Evolutionary conservation across 1,139 yeast species (phyloP), one percentile per base, ranked within the genome.

Genomic region (Komagataea norvegica): DNA sequence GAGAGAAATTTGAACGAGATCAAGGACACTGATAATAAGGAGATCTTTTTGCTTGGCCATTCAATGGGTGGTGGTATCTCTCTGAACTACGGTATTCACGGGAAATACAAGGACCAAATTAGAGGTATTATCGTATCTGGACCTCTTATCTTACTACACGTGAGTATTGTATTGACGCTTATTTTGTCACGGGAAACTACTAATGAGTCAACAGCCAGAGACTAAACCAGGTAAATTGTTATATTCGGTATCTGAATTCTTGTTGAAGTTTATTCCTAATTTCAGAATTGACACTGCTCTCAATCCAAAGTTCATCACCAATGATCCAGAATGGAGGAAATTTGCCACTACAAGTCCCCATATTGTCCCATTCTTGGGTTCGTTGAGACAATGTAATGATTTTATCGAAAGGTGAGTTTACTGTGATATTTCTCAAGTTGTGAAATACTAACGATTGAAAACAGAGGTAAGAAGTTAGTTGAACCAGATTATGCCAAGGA

Each of bases 1-100:
- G 46, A 50, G 35, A 45, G 44, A 44, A 64, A 66, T 41, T 35
- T 63, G 19, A 46, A 57, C 8, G 64, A 66, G 18, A 44, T 63
- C 29, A 35, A 49, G 24, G 44, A 45, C 2, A 37, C 34, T 23
- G 43, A 39, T 9, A 50, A 55, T 8, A 67, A 67, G 33, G 77
- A 77, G 46, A 55, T 87, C 29, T 73, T 70, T 52, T 56, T 91
- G 47, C 68, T 76, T 62, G 96, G 96, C 3, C 95, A 85, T 55
- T 85, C 95, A n/a, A 88, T 91, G 96, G 98, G 98, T 34, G 96
- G 96, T 16, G 95, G 85, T 0, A 79, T 87, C 37, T 66, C 68
- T 0, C 66, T 88, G 45, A 85, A 80, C 60, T 89, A 89, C 58
- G 85, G 79, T 13, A 71, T 81, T 37, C 63, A 65, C 33, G 96